phyloP scores from a whole-genome alignment of 1,284 basidiomycete species.

The Athelia sp. region DNA sequence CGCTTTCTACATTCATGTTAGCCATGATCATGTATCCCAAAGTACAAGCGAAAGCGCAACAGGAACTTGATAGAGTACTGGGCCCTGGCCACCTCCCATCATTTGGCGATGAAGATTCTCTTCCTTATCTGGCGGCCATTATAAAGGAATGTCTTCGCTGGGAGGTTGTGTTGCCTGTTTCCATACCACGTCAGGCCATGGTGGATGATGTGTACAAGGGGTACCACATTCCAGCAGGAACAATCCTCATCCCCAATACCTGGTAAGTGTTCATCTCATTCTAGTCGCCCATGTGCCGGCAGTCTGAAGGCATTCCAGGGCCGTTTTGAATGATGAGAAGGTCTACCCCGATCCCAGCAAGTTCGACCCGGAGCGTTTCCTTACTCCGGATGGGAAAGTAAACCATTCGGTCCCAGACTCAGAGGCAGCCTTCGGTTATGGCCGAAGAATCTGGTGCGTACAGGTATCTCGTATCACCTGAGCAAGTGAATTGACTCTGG shows the following conservation, averaged over 20 bases:
- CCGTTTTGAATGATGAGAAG: conserved; percentile 21
- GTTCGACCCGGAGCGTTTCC: conserved; percentile 22
- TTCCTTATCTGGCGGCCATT: background rate
- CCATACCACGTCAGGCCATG: conserved; percentile 4
- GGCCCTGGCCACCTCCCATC: conserved; percentile 15
- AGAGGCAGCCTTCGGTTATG: conserved; percentile 18
- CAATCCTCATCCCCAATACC: conserved; percentile 10
- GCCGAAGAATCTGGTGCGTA: conserved; percentile 18
- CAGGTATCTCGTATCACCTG: conserved; percentile 20
- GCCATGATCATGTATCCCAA: conserved; percentile 19
- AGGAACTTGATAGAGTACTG: conserved; percentile 19
- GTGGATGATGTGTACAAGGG: conserved; percentile 11
- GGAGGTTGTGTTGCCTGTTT: background rate
- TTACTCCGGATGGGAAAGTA: conserved; percentile 14
- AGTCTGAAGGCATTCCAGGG: conserved; percentile 11
- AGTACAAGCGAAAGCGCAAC: conserved; percentile 16
- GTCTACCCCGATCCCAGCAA: conserved; percentile 19
- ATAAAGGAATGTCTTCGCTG: background rate
- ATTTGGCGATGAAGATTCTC: background rate
- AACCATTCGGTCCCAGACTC: conserved; percentile 12
- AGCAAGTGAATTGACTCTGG: too few relatives aligned
- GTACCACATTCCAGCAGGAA: conserved; percentile 12
- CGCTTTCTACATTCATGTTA: conserved; percentile 13
- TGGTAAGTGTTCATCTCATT: conserved; percentile 4
- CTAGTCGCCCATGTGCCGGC: background rate